Conservation (phyloP, 73 alveolate species). For the Blepharisma japonicum region DNA sequence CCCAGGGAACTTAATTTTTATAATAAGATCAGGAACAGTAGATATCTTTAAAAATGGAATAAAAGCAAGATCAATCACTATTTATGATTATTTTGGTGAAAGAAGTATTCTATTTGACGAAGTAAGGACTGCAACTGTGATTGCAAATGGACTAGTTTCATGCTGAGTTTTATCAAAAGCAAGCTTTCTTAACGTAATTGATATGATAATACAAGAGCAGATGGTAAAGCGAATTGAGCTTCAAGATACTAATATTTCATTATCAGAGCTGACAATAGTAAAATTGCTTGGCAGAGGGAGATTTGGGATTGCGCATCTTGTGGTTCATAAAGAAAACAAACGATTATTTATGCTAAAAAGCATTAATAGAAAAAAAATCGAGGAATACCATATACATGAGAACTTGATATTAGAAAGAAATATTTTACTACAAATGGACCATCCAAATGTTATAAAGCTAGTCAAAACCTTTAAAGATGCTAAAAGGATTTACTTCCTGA, state of each 20-base stretch:
- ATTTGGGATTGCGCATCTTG: slow-evolving; percentile 65
- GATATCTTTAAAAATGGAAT: neutral
- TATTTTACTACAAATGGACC: slow-evolving; percentile 46
- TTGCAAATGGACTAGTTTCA: slow-evolving; percentile 32
- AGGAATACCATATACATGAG: neutral
- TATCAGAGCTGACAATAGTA: slow-evolving; percentile 53
- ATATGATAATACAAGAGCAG: slow-evolving; percentile 52
- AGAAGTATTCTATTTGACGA: slow-evolving; percentile 12
- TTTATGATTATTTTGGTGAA: slow-evolving; percentile 29
- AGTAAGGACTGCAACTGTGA: slow-evolving; percentile 27
- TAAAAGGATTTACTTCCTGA: slow-evolving; percentile 41
- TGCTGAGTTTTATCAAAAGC: slow-evolving; percentile 40
- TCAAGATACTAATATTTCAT: slow-evolving; percentile 42
- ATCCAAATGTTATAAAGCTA: slow-evolving; percentile 47
- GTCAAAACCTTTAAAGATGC: slow-evolving; percentile 53
- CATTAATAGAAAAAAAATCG: neutral
- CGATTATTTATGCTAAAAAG: neutral
- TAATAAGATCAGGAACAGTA: slow-evolving; percentile 14
- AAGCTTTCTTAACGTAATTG: slow-evolving; percentile 44
- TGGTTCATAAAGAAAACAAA: slow-evolving; percentile 31
- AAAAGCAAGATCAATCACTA: neutral
- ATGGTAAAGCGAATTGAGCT: slow-evolving; percentile 53
- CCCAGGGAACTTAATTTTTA: neutral
- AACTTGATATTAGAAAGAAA: slow-evolving; percentile 49
- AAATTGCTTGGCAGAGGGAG: slow-evolving; percentile 66